Conservation (phyloP, 805 yeast species). For the Lipomyces starkeyi region DNA sequence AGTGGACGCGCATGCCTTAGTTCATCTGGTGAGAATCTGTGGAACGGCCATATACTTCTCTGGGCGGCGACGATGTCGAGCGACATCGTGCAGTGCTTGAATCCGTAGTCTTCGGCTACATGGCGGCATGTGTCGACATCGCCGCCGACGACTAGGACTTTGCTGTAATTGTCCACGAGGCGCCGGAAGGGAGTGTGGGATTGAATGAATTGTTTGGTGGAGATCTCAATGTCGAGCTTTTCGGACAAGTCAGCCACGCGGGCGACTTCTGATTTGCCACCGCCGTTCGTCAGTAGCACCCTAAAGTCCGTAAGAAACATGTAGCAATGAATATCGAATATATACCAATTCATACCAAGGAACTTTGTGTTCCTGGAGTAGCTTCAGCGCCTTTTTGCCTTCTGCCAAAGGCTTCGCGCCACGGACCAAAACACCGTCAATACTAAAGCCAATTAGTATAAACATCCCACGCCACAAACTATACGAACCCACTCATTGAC, state of each 20-base stretch:
- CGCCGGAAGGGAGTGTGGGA: conserved; percentile 86
- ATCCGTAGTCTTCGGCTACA: conserved; percentile 77
- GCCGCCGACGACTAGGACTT: conserved; percentile 88
- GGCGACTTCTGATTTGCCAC: conserved; percentile 73
- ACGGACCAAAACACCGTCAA: conserved; percentile 86
- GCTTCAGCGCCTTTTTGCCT: conserved; percentile 65
- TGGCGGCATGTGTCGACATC: conserved; percentile 67
- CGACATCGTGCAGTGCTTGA: conserved; percentile 72
- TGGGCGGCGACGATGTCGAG: conserved; percentile 67
- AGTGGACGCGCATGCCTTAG: conserved; percentile 53
- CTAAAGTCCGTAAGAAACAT: conserved; percentile 62
- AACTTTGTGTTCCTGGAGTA: conserved; percentile 58
- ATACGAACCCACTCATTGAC: background rate
- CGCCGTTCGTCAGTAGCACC: conserved; percentile 88
- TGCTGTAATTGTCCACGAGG: conserved; percentile 56
- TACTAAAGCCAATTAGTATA: conserved; percentile 44
- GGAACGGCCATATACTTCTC: conserved; percentile 72
- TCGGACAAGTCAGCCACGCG: conserved; percentile 61
- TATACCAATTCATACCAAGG: conserved; percentile 54
- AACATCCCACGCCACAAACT: background rate
- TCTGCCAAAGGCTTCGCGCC: conserved; percentile 70
- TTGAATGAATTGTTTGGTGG: conserved; percentile 73
- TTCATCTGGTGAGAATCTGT: conserved; percentile 57
- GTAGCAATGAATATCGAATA: conserved; percentile 61
- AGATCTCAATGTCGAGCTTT: conserved; percentile 53